phyloP scores from a whole-genome alignment of 2,329 filamentous ascomycete species.

The Moelleriella libera region DNA sequence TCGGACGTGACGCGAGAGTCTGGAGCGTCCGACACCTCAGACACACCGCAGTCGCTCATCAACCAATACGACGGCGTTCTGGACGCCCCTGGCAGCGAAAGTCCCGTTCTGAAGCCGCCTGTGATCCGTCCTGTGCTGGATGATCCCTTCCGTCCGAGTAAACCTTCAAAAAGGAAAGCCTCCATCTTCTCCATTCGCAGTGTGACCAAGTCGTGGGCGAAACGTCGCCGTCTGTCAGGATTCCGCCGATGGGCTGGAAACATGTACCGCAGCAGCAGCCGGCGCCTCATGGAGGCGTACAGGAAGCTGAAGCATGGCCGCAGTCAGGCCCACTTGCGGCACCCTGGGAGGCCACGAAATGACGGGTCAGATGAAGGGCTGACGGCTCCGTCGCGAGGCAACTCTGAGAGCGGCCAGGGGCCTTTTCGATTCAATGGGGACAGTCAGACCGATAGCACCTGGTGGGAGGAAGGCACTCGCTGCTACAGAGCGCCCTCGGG shows the following conservation, averaged over 20 bases:
- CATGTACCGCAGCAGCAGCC: conserved; percentile 12
- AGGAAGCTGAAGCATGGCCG: conserved; percentile 13
- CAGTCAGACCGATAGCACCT: conserved; percentile 12
- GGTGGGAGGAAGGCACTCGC: conserved; percentile 18
- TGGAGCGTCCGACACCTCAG: not conserved
- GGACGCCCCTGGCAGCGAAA: conserved; percentile 8
- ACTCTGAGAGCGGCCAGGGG: conserved; percentile 10
- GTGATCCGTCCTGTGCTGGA: conserved; percentile 2
- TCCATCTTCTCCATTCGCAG: conserved; percentile 17
- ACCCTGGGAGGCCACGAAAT: not conserved
- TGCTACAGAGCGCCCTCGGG: not conserved
- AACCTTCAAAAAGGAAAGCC: conserved; percentile 14
- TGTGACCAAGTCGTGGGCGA: conserved; percentile 11
- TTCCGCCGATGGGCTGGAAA: conserved; percentile 15
- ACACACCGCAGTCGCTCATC: conserved; percentile 5
- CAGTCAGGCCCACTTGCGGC: not conserved
- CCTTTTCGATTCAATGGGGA: conserved; percentile 12
- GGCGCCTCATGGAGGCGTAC: conserved; percentile 12
- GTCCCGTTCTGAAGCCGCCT: conserved; percentile 5
- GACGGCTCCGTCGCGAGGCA: conserved; percentile 11
- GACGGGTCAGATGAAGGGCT: conserved; percentile 5
- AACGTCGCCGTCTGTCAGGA: conserved; percentile 11
- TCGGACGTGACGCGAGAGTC: not conserved
- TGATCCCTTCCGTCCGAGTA: not conserved
- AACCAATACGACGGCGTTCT: conserved; percentile 11